A percentile compares a stretch with the other conserved stretches of the same genome.
These are phyloP conservation scores for Syzygium grande DNA, from an alignment of 345 rosid species.

Conservation along the genomic window DNA sequence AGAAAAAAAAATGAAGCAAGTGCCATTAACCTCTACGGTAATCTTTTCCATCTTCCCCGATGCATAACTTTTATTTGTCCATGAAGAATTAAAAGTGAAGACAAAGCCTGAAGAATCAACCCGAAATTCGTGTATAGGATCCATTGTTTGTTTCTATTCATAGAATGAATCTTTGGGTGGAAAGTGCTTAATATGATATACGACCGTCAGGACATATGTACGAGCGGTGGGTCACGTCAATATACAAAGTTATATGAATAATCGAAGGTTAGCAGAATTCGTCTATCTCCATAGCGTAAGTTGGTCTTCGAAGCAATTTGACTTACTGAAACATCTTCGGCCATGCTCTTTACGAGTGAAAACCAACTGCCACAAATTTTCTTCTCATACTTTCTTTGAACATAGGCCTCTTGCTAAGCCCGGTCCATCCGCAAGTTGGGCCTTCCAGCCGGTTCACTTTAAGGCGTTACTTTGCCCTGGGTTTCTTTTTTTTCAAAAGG, in stretches of 20 bases:
- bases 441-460: neutral
- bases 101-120: neutral
- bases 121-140: neutral
- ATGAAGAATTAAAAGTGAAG: neutral
- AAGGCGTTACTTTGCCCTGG: fast-evolving
- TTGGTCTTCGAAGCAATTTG: neutral
- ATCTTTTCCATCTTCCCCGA: neutral
- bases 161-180: neutral
- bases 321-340: neutral
- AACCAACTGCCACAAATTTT: neutral
- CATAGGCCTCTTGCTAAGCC: neutral
- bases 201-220: neutral
- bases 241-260: neutral
- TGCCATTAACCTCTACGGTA: fast-evolving
- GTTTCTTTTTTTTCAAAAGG: neutral
- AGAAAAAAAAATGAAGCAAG: neutral
- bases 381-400: neutral
- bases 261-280: neutral
- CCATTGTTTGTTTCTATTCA: neutral
- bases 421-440: neutral
- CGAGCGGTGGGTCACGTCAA: neutral
- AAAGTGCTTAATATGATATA: neutral
- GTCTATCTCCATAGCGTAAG: neutral
- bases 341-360: neutral
- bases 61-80: neutral